Percentiles rank a stretch among this genome's conserved stretches.
phyloP scores from a whole-genome alignment of 805 yeast species.

The Saccharomycopsis schoenii region DNA sequence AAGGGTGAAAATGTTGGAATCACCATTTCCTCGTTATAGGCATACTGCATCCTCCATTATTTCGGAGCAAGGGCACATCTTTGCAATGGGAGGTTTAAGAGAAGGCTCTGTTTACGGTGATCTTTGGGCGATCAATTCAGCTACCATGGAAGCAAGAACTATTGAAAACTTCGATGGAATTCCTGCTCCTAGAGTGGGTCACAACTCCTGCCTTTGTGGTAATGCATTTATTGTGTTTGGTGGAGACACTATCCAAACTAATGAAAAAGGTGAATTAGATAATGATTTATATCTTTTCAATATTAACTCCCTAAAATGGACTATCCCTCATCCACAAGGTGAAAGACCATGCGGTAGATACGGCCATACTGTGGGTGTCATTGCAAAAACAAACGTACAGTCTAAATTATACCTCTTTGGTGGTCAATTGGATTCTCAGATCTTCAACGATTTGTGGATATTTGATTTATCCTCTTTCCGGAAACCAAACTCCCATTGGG shows the following conservation, averaged over 20 bases:
- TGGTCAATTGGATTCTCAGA: conserved; percentile 81
- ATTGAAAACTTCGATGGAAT: conserved; percentile 66
- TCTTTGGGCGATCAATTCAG: conserved; percentile 55
- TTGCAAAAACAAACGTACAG: conserved; percentile 49
- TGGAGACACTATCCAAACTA: conserved; percentile 85
- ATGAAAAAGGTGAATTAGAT: conserved; percentile 68
- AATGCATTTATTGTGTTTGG: conserved; percentile 94
- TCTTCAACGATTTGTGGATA: conserved; percentile 73
- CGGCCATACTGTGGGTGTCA: conserved; percentile 83
- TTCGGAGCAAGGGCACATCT: conserved; percentile 72
- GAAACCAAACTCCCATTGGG: conserved; percentile 80
- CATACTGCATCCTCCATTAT: conserved; percentile 75
- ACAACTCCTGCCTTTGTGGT: conserved; percentile 83
- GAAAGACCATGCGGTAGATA: conserved; percentile 84
- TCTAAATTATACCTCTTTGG: conserved; percentile 75
- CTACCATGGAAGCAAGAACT: conserved; percentile 36
- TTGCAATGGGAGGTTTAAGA: conserved; percentile 90
- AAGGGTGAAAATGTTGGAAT: conserved; percentile 49
- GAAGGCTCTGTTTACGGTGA: conserved; percentile 92
- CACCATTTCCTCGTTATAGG: conserved; percentile 92
- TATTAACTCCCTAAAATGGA: conserved; percentile 69
- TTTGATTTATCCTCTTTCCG: conserved; percentile 84
- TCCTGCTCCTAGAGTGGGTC: conserved; percentile 96
- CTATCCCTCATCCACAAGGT: conserved; percentile 65
- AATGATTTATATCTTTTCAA: conserved; percentile 83